Base-by-base conservation (phyloP, 768 basidiomycete genomes). In the Tricholoma saponaceum region DNA sequence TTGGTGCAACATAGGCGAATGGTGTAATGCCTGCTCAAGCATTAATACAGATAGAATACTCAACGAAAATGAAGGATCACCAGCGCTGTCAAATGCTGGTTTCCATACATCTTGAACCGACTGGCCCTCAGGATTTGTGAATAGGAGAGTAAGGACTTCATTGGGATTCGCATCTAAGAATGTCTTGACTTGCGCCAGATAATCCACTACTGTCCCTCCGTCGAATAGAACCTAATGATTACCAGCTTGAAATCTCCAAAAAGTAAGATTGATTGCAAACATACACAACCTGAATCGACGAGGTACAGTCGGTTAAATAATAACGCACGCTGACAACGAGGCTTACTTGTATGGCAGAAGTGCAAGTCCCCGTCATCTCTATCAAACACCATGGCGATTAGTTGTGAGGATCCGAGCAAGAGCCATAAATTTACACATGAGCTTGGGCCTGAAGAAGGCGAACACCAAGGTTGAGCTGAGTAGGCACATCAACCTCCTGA, bases 261-360 rank as follows among this genome's bases (percentile, higher is more conserved):
- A 51, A 13, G 14, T 6, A 0, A 26, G 10, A 13, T 35, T 37
- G 14, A 37, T 13, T 60, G 61, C n/a, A 61, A 63, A 44, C 70
- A 51, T 62, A 72, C 72, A 59, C 76, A 78, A 57, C 68, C 75
- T 77, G 20, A 39, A n/a, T 50, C 44, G 16, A 62, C 12, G 46
- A 43, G 55, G 14, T 37, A 37, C 51, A 51, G 25, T 28, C 56
- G 18, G 20, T 32, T 16, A 32, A 43, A n/a, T n/a, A 44, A 12
- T 44, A 30, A 25, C 39, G 9, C 49, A 7, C 41, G 26, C 13
- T 32, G 23, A 54, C 18, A 44, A 35, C 50, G 56, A 50, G 13
- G 73, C 81, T 63, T 63, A 84, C 78, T 82, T 2, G 85, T 84
- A 66, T 89, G 88, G 66, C 88, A 90, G 61, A 89, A 85, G 62